Evolutionary conservation across 108 stramenopile species (phyloP).

Genomic region (Skeletonema menzelii): DNA sequence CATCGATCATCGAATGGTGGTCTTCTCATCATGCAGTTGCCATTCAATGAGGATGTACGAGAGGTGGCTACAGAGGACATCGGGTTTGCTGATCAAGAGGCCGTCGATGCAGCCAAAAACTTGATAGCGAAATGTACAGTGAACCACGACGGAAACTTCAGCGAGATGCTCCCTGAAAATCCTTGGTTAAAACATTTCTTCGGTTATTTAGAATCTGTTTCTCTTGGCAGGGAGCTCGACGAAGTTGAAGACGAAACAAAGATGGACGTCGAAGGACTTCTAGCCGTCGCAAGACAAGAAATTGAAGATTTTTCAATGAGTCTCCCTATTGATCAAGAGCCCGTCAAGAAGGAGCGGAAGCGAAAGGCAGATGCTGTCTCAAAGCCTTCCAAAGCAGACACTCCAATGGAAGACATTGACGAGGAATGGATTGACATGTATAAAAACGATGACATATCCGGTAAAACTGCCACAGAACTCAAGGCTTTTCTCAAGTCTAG

Average conservation of each 20-base stretch:
- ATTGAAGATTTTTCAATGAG: constrained; percentile 51
- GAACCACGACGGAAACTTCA: constrained; percentile 55
- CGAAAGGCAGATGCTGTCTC: constrained; percentile 33
- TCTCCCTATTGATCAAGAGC: constrained; percentile 56
- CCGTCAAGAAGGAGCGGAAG: constrained; percentile 30
- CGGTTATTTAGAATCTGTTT: constrained; percentile 66
- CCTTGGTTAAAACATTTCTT: constrained; percentile 66
- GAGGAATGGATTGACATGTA: constrained; percentile 64
- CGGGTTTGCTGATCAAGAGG: constrained; percentile 37
- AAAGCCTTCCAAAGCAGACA: background rate
- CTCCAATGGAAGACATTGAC: constrained; percentile 41
- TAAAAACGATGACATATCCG: constrained; percentile 33
- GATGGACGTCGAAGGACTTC: constrained; percentile 44
- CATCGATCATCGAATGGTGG: constrained; percentile 47
- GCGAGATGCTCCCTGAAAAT: constrained; percentile 48
- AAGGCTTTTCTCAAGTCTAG: constrained; percentile 66
- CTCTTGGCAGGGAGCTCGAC: constrained; percentile 47
- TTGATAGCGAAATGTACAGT: constrained; percentile 51
- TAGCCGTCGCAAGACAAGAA: constrained; percentile 39
- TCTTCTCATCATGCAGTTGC: constrained; percentile 54
- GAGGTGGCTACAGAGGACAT: constrained; percentile 12
- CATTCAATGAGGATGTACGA: constrained; percentile 65
- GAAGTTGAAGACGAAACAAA: constrained; percentile 42
- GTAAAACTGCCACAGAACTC: constrained; percentile 48
- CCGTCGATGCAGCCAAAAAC: constrained; percentile 59